Evolutionary conservation across 768 basidiomycete genomes (phyloP).

Genomic region (Candolleomyces aberdarensis): DNA sequence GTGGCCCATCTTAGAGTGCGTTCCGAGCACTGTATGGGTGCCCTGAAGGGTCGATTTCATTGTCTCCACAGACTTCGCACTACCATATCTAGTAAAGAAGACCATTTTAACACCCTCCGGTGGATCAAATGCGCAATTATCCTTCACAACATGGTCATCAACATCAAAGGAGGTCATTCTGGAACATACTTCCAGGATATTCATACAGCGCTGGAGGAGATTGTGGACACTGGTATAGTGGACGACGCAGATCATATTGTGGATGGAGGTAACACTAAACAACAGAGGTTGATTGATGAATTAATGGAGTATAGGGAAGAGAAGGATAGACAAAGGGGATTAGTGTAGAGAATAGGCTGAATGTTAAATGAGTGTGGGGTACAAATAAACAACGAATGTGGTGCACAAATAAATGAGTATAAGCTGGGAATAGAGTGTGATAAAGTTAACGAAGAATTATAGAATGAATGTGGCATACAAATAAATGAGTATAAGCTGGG

Average conservation of each 20-base stretch:
- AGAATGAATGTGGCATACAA: no score
- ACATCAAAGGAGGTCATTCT: slow-evolving; percentile 22
- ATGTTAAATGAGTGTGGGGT: background rate
- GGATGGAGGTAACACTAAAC: slow-evolving; percentile 14
- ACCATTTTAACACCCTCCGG: slow-evolving; percentile 19
- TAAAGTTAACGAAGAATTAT: no score
- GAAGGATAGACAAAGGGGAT: slow-evolving; percentile 9
- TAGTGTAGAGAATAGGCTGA: background rate
- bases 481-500: no score
- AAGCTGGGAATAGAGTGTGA: no score
- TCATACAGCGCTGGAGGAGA: slow-evolving; percentile 12
- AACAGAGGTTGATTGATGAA: slow-evolving; percentile 17
- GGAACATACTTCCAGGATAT: slow-evolving; percentile 8
- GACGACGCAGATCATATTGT: slow-evolving; percentile 11
- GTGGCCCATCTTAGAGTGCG: slow-evolving; percentile 21
- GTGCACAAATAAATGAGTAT: no score
- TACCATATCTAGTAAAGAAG: slow-evolving; percentile 18
- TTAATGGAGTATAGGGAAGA: slow-evolving; percentile 11
- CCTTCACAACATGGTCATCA: slow-evolving; percentile 28
- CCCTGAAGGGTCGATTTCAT: slow-evolving; percentile 24
- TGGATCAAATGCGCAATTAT: slow-evolving; percentile 29
- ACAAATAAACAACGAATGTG: background rate
- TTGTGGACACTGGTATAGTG: no score
- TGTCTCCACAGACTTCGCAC: slow-evolving; percentile 21
- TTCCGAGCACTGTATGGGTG: slow-evolving; percentile 33